phyloP scores from a whole-genome alignment of 257 asterid genomes.

The Solanum sparsipilum region DNA sequence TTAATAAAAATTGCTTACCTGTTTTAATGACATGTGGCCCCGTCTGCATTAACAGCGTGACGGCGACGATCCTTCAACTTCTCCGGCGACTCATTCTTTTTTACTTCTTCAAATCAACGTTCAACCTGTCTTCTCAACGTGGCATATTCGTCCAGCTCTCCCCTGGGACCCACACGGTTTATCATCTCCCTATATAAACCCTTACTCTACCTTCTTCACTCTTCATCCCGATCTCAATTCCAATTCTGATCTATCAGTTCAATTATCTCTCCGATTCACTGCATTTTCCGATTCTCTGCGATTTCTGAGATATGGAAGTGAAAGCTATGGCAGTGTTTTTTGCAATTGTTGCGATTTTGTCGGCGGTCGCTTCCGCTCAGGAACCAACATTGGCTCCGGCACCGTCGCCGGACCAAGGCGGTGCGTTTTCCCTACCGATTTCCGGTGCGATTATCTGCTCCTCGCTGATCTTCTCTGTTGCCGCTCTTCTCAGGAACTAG shows the following conservation, averaged over 20 bases:
- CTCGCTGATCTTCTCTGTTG: constrained; percentile 26
- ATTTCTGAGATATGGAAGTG: not conserved
- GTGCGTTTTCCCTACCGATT: constrained; percentile 24
- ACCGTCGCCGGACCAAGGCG: constrained; percentile 41
- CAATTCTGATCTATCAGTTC: not conserved
- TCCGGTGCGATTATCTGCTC: constrained; percentile 36
- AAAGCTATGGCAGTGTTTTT: constrained; percentile 29
- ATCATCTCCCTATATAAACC: not conserved
- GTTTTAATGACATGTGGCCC: not conserved
- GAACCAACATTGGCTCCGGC: constrained; percentile 28
- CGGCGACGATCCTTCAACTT: not conserved
- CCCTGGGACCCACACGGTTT: constrained; percentile 2
- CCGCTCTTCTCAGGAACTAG: constrained; percentile 36
- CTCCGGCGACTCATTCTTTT: not conserved
- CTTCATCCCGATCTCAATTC: not conserved
- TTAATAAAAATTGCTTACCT: not conserved
- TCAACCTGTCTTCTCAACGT: constrained; percentile 3
- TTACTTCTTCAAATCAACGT: not conserved
- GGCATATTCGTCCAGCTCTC: constrained; percentile 4
- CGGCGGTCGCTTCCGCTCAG: constrained; percentile 23
- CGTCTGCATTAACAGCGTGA: not conserved
- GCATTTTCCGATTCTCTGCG: not conserved
- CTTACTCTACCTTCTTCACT: not conserved
- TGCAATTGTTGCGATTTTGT: constrained; percentile 11
- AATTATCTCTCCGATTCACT: not conserved